These are phyloP conservation scores for Lentinus polychrous DNA, from an alignment of 1,284 basidiomycete genomes.

Conservation along the genomic window DNA sequence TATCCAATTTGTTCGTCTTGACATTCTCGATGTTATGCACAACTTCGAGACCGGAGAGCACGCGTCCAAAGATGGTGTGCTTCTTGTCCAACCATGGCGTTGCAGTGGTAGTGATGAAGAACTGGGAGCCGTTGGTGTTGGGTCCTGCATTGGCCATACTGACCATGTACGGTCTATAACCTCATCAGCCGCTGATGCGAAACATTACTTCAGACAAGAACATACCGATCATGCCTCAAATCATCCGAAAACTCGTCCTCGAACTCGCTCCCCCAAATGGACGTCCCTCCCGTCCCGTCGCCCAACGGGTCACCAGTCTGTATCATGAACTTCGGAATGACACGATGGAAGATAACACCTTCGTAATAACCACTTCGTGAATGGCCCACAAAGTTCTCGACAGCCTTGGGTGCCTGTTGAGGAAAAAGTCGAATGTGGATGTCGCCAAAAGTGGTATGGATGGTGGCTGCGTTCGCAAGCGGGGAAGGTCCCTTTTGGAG, in stretches of 20 bases:
- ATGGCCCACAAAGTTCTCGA: slow-evolving; percentile 97
- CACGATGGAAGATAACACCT: slow-evolving; percentile 92
- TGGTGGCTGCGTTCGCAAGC: slow-evolving; percentile 72
- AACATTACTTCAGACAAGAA: slow-evolving; percentile 8
- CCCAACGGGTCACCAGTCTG: slow-evolving; percentile 97
- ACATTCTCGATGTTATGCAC: slow-evolving; percentile 55
- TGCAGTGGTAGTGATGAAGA: slow-evolving; percentile 97
- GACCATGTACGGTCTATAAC: slow-evolving; percentile 82
- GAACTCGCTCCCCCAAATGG: slow-evolving; percentile 92
- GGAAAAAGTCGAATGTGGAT: slow-evolving; percentile 91
- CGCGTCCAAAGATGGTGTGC: slow-evolving; percentile 89
- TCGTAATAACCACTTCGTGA: slow-evolving; percentile 92
- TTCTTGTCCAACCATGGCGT: slow-evolving; percentile 97
- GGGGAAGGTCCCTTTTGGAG: slow-evolving; percentile 53
- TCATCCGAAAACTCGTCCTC: slow-evolving; percentile 94
- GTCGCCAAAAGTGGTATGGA: slow-evolving; percentile 95
- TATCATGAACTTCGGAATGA: slow-evolving; percentile 99
- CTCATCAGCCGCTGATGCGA: slow-evolving; percentile 9
- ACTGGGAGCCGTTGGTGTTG: slow-evolving; percentile 92
- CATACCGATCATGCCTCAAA: slow-evolving; percentile 82
- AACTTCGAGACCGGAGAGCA: slow-evolving; percentile 53
- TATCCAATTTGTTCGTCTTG: slow-evolving; percentile 77
- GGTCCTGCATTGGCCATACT: slow-evolving; percentile 99
- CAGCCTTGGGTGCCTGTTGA: slow-evolving; percentile 86
- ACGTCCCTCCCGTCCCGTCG: slow-evolving; percentile 95